Conservation (phyloP, 257 asterid genomes). For the Euphrasia confusa region DNA sequence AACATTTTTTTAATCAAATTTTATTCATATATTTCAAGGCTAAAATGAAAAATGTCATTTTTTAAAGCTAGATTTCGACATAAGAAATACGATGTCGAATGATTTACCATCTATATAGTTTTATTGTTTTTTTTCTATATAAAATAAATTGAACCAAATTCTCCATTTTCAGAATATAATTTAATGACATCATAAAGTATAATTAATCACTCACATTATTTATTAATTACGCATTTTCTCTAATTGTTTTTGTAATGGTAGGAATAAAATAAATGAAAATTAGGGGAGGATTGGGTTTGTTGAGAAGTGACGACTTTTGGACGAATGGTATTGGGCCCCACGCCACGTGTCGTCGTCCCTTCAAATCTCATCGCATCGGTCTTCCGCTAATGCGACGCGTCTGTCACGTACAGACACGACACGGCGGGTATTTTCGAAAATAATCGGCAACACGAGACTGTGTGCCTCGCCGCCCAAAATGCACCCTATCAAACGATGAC, state of each 20-base stretch:
- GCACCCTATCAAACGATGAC: neutral
- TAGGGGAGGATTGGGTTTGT: slow-evolving; percentile 9
- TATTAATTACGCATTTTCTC: neutral
- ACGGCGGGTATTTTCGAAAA: slow-evolving; percentile 10
- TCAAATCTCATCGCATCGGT: neutral
- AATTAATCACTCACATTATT: too few species aligned
- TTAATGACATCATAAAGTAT: too few species aligned
- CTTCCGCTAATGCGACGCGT: slow-evolving; percentile 14
- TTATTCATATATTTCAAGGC: too few species aligned
- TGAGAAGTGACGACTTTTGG: neutral
- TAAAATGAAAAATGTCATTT: too few species aligned
- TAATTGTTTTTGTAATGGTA: neutral
- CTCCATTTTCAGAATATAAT: too few species aligned
- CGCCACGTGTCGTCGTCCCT: slow-evolving; percentile 23
- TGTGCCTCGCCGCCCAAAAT: slow-evolving; percentile 13
- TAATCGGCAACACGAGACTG: slow-evolving; percentile 40
- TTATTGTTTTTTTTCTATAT: neutral
- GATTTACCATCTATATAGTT: too few species aligned
- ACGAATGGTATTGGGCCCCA: neutral
- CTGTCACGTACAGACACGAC: slow-evolving; percentile 22
- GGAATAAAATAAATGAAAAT: neutral
- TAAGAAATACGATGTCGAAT: too few species aligned
- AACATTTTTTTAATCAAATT: too few species aligned
- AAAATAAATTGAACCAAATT: too few species aligned
- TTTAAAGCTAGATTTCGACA: too few species aligned